Evolutionary conservation across 106 monocot species (phyloP).

Genomic region (Dendrobium chrysotoxum): DNA sequence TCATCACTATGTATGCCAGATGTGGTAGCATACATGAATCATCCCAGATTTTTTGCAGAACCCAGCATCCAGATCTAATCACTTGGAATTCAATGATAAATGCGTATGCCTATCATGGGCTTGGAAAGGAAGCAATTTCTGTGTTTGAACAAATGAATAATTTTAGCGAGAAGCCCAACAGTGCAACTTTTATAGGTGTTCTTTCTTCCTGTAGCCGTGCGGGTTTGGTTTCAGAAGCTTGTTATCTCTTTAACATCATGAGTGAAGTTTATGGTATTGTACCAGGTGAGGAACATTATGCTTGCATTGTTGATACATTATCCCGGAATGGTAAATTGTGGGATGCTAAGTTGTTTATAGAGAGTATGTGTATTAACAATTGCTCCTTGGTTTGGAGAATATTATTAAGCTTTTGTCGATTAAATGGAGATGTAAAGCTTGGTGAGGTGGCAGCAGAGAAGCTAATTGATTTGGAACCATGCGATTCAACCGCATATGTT

Average conservation of each 20-base stretch:
- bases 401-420: slow-evolving; percentile 34
- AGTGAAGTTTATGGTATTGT: slow-evolving; percentile 15
- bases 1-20: slow-evolving; percentile 35
- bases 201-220: slow-evolving; percentile 35
- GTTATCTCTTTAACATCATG: slow-evolving; percentile 26
- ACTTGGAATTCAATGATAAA: slow-evolving; percentile 37
- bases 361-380: slow-evolving; percentile 10
- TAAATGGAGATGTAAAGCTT: slow-evolving; percentile 26
- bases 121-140: slow-evolving; percentile 20
- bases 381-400: slow-evolving; percentile 25
- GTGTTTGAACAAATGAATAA: slow-evolving; percentile 22
- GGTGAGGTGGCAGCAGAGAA: slow-evolving; percentile 22
- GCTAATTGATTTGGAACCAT: slow-evolving; percentile 22
- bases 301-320: slow-evolving; percentile 34
- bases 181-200: slow-evolving; percentile 23
- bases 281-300: slow-evolving; percentile 28
- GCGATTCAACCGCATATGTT: slow-evolving; percentile 26
- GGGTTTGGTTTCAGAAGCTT: slow-evolving; percentile 37
- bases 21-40: slow-evolving; percentile 23
- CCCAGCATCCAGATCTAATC: slow-evolving; percentile 14
- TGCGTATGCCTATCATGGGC: slow-evolving; percentile 26
- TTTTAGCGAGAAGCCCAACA: slow-evolving; percentile 17
- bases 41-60: slow-evolving; percentile 12
- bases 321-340: slow-evolving; percentile 22
- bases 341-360: slow-evolving; percentile 29